phyloP scores from a whole-genome alignment of 306 rosid species.

The Prunus davidiana region DNA sequence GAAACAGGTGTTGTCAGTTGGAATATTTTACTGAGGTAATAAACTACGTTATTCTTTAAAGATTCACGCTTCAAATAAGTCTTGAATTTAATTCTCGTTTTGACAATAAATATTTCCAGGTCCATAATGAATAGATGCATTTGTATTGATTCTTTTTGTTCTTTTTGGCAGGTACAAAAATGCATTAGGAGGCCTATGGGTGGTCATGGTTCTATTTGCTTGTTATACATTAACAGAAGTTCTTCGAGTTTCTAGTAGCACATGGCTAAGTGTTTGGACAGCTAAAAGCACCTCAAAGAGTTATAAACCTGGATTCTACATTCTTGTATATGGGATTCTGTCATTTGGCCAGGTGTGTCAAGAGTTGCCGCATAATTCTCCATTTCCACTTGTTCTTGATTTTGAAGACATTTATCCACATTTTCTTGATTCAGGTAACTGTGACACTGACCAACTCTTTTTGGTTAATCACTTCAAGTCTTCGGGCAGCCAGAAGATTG shows the following conservation, averaged over 20 bases:
- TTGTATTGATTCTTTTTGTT: slow-evolving; percentile 12
- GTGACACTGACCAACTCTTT: slow-evolving; percentile 70
- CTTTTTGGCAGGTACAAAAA: slow-evolving; percentile 53
- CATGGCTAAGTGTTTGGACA: slow-evolving; percentile 88
- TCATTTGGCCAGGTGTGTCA: slow-evolving; percentile 76
- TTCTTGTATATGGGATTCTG: slow-evolving; percentile 57
- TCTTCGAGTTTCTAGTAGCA: slow-evolving; percentile 79
- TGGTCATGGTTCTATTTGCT: slow-evolving; percentile 54
- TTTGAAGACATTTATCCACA: not conserved
- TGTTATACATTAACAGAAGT: slow-evolving; percentile 62
- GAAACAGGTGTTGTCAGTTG: slow-evolving; percentile 85
- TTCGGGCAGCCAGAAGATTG: slow-evolving; percentile 64
- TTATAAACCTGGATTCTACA: slow-evolving; percentile 62
- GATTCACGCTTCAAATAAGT: not conserved
- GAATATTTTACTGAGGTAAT: slow-evolving; percentile 69
- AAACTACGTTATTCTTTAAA: slow-evolving; percentile 1
- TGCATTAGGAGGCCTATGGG: slow-evolving; percentile 85
- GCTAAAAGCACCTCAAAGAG: slow-evolving; percentile 41
- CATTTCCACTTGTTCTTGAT: too few species aligned
- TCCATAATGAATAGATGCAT: not conserved
- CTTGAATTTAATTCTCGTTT: not conserved
- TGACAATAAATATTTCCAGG: not conserved
- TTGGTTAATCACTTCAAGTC: slow-evolving; percentile 75
- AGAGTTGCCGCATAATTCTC: not conserved
- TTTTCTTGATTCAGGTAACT: slow-evolving; percentile 50